Percentiles rank a stretch among this genome's conserved stretches.
Conservation (phyloP, 192 early-diverging fungal species). For the Entomortierella lignicola region DNA sequence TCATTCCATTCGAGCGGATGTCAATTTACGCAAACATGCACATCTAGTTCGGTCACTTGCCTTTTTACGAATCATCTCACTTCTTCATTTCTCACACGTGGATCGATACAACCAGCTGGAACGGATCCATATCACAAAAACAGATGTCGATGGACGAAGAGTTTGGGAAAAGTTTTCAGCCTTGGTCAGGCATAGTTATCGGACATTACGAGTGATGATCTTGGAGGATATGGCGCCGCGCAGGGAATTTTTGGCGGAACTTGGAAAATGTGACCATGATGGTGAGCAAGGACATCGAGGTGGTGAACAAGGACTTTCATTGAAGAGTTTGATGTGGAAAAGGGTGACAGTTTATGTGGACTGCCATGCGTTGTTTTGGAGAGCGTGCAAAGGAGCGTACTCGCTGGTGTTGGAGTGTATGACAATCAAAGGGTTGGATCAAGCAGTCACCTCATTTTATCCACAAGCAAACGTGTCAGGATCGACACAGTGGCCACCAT, state of each 20-base stretch:
- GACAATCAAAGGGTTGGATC: constrained; percentile 3
- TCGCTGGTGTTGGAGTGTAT: constrained; percentile 16
- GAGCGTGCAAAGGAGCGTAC: not conserved
- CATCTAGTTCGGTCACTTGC: not conserved
- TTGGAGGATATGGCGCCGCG: constrained; percentile 12
- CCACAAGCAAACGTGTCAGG: too few species aligned
- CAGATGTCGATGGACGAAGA: constrained; percentile 8
- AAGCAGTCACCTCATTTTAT: too few species aligned
- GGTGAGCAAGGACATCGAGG: not conserved
- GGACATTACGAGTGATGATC: not conserved
- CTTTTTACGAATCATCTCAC: not conserved
- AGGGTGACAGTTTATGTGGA: not conserved
- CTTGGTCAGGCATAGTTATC: not conserved
- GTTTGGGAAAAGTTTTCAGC: constrained; percentile 21
- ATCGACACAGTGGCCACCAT: not conserved
- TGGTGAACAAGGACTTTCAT: too few species aligned
- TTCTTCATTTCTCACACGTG: constrained; percentile 9
- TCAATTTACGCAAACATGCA: constrained; percentile 16
- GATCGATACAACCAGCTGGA: constrained; percentile 13
- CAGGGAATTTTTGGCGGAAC: not conserved
- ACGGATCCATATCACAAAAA: not conserved
- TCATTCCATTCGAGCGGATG: constrained; percentile 22
- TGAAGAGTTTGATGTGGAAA: constrained; percentile 10
- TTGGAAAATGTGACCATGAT: not conserved
- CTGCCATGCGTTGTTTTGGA: constrained; percentile 7